Conservation (phyloP, 805 yeast genomes). For the Spathaspora gorwiae region DNA sequence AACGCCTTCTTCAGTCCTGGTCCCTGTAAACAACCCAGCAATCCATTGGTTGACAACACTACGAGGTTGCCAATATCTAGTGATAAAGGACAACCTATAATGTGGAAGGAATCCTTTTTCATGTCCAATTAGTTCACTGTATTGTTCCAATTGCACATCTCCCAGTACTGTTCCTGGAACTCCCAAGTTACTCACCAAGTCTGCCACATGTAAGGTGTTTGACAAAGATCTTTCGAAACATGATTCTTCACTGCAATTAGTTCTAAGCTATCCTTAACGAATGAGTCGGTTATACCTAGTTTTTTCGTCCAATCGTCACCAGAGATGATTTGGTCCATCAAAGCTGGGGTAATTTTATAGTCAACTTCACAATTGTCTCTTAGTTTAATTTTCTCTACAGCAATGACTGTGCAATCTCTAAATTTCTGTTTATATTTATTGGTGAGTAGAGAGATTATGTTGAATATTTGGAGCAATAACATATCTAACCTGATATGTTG, state of each 20-base stretch:
- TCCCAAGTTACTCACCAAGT: constrained; percentile 51
- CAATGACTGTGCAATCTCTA: constrained; percentile 30
- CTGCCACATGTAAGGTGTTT: constrained; percentile 50
- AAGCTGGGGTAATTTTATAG: constrained; percentile 24
- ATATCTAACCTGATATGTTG: constrained; percentile 17
- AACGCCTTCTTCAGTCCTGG: not conserved
- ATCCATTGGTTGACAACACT: constrained; percentile 23
- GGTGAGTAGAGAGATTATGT: constrained; percentile 54
- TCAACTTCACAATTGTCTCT: constrained; percentile 32
- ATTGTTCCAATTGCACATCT: constrained; percentile 26
- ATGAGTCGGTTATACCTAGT: constrained; percentile 26
- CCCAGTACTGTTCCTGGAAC: constrained; percentile 6
- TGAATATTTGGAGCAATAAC: constrained; percentile 53
- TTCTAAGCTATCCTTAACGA: constrained; percentile 34
- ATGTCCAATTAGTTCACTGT: constrained; percentile 35
- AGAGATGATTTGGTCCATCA: constrained; percentile 24
- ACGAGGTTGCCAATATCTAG: constrained; percentile 34
- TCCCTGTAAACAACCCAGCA: not conserved
- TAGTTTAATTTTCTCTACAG: constrained; percentile 33
- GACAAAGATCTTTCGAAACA: constrained; percentile 48
- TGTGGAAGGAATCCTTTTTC: constrained; percentile 35
- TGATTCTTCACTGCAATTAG: constrained; percentile 49
- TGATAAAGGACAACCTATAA: constrained; percentile 32
- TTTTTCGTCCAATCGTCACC: constrained; percentile 12
- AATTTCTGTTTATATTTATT: constrained; percentile 33